Base-by-base conservation (phyloP, 2,329 filamentous ascomycete genomes). In the Metarhizium sp. region DNA sequence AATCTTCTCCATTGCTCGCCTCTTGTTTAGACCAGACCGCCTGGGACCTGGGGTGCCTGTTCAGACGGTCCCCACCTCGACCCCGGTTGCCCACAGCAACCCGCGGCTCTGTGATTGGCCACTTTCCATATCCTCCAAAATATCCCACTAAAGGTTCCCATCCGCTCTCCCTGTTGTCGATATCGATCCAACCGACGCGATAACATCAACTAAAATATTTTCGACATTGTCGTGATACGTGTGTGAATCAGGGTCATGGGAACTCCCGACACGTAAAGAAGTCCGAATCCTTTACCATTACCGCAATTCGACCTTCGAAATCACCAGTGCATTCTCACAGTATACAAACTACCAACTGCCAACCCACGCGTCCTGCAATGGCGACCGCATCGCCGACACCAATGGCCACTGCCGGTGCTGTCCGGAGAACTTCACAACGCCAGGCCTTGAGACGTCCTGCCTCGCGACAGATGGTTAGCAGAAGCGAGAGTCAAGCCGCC, bases 361-460 rank as follows among this genome's bases (percentile, higher is more conserved):
- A 54, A 59, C 60, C 60, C 54, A 59, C 61, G 53, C 57, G 29
- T 42, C 56, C 54, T 55, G 52, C 47, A 47, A 81, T 81, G 78
- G 73, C 79, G 57, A 73, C 76, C 54, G 73, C 72, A 59, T 83
- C 80, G 61, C 80, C 79, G 55, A 82, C 80, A 5, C 79, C 82
- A 40, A 71, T 78, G 64, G 76, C 73, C 60, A 72, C 74, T 76
- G 62, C 74, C 76, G 63, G 75, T 73, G 63, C 73, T 70, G 53
- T 73, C 67, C 56, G 81, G 64, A 77, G 80, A 62, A 77, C 78
- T 8, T 83, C 81, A 4, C 73, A 81, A 58, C 73, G 81, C 59
- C 81, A 83, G 60, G 76, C 77, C 43, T 67, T 81, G 50, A 75
- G 78, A 61, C 77, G 78, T 48, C 72, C 75, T 5, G 67, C 74